Evolutionary conservation across 768 basidiomycete species (phyloP), one percentile per base, ranked within the genome.

Genomic region (Mrakia frigida): DNA sequence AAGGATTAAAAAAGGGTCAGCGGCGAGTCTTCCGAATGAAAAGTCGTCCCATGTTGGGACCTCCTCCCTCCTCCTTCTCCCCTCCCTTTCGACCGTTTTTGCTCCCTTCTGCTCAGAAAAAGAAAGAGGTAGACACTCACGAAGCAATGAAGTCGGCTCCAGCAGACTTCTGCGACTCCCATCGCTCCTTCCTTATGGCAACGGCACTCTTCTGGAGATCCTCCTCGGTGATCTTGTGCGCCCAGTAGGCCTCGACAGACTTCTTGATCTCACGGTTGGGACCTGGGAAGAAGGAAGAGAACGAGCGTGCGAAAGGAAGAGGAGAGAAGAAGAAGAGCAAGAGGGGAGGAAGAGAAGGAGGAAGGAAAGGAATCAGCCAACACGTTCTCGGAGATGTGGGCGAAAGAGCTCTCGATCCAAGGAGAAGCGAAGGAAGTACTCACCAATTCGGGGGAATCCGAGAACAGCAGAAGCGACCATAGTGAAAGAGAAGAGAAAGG

Each of bases 181-280:
- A 99, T 87, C 88, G 92, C 79, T 88, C 83, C 87, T 93, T 92
- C 84, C 91, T 91, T 82, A 94, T 90, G 72, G 92, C 90, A 80
- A 92, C 91, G 80, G 94, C 92, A 79, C 87, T 89, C 85, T 92
- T 92, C 82, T 90, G 90, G 80, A 99, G 91, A 77, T 94, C 92
- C 80, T 92, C 92, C 50, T 89, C 93, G 78, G 90, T 88, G 83
- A 90, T 86, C 85, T 96, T 98, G 84, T 92, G 91, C 43, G 88
- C 93, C 97, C 97, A 99, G 87, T 98, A 98, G 75, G 93, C 91
- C 86, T 98, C 96, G 82, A 97, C 92, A 80, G 94, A 94, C 87
- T 98, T 96, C 87, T 97, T 97, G 79, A 95, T 89, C 86, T 96
- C 93, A 46, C 92, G 92, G 86, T 94, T 91, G 76, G 90, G 90